Evolutionary conservation across 176 grass and related monocot species (phyloP), one percentile per base, ranked within the genome.

Genomic region (Oryza punctata): DNA sequence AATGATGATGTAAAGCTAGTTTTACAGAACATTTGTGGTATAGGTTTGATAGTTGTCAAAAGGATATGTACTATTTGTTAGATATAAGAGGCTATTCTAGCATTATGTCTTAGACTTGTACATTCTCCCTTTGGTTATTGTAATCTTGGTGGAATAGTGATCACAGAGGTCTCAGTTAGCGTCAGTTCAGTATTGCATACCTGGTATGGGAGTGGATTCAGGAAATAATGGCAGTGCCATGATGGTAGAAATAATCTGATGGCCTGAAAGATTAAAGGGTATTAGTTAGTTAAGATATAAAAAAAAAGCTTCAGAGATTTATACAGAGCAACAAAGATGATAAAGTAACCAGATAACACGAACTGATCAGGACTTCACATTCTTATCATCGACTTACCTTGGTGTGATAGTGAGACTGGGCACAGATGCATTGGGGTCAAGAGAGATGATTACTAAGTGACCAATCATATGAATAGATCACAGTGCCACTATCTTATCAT

Each of bases 1-100:
- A 90, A 82, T 76, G 81, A 70, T 89, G 88, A 57, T 87, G 72
- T 83, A 81, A 85, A 88, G 38, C 75, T 92, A 88, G 85, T 86
- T 30, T 72, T 87, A 65, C 82, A 88, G 71, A 85, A 87, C 85
- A 81, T 88, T 76, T 86, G 87, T 87, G 85, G 54, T 88, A 81
- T 88, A 90, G 93, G 33, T 86, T 88, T 85, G 75, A 16, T 90
- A 90, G 89, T 83, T 79, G 75, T 78, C 28, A 78, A 92, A 80
- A 81, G 72, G 87, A 84, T 71, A 28, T 89, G 84, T 74, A 89
- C 33, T 73, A 45, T 81, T 85, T 73, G 82, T 87, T 77, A 80
- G 76, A 81, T 76, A 81, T 76, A 78, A 72, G 50, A 23, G 74
- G 75, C 21, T 82, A 28, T 80, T 75, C 71, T 89, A 71, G 82